A percentile compares a stretch with the other conserved stretches of the same genome.
These are phyloP conservation scores for Xylariomycetidae sp. DNA, from an alignment of 2,329 filamentous ascomycete genomes.

Conservation along the genomic window DNA sequence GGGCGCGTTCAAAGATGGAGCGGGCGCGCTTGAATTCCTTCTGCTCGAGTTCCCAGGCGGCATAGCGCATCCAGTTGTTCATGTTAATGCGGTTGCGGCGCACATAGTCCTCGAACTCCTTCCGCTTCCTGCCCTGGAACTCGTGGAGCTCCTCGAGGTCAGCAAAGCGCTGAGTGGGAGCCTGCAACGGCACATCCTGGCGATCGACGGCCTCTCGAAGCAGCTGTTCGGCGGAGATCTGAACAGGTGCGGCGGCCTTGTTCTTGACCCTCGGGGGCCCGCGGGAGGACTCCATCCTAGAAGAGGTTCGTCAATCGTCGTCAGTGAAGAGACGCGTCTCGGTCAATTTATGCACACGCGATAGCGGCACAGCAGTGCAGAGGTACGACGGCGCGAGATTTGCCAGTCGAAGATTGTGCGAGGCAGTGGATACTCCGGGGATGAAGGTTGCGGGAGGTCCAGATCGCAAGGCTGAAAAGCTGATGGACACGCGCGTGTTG, in stretches of 20 bases:
- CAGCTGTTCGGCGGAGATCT: constrained; percentile 96
- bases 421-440: too few relatives aligned
- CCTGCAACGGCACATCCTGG: constrained; percentile 81
- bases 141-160: constrained; percentile 98
- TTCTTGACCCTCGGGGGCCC: constrained; percentile 97
- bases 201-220: constrained; percentile 95
- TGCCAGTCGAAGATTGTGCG: too few relatives aligned
- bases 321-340: background rate
- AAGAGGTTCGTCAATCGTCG: too few relatives aligned
- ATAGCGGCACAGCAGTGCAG: background rate
- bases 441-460: too few relatives aligned
- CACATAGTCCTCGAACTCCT: constrained; percentile 97
- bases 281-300: constrained; percentile 80
- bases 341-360: background rate
- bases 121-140: constrained; percentile 90
- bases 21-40: constrained; percentile 91
- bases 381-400: too few relatives aligned
- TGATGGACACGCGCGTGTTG: too few relatives aligned
- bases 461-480: too few relatives aligned
- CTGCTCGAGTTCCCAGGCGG: constrained; percentile 94
- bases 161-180: constrained; percentile 88
- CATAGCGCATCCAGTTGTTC: constrained; percentile 99
- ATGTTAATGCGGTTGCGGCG: constrained; percentile 90
- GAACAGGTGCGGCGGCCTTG: constrained; percentile 84
- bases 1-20: constrained; percentile 87